Percentiles rank a stretch among this genome's conserved stretches.
These are phyloP conservation scores for Fraxinus platypoda DNA, from an alignment of 305 asterid genomes.

Conservation along the genomic window DNA sequence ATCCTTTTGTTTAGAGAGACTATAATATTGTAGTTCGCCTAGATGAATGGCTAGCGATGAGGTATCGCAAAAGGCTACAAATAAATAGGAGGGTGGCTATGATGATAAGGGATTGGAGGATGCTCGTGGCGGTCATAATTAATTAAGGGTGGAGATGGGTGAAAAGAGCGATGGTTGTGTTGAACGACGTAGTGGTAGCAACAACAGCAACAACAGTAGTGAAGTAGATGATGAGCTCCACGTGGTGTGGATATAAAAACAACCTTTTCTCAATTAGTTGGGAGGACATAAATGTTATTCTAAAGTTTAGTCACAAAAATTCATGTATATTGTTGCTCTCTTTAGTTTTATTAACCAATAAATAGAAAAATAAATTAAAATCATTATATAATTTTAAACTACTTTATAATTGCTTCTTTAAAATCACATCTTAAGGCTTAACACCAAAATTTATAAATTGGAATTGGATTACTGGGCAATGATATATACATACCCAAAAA, in stretches of 20 bases:
- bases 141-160: background rate
- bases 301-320: background rate
- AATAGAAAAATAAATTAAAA: background rate
- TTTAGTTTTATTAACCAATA: background rate
- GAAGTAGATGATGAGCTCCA: background rate
- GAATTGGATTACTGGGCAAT: too few relatives aligned
- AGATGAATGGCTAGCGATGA: background rate
- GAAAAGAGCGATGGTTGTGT: background rate
- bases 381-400: background rate
- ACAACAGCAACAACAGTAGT: background rate
- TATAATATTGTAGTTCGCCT: background rate
- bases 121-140: background rate
- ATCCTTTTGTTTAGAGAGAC: background rate
- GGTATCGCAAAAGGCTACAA: background rate
- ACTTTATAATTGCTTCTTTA: background rate
- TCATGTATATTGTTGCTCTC: background rate
- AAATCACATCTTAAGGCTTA: background rate
- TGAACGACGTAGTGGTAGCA: background rate
- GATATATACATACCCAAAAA: too few relatives aligned
- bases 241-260: background rate
- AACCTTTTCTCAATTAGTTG: background rate
- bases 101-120: background rate
- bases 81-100: background rate
- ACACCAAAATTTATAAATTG: too few relatives aligned
- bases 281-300: background rate